A percentile compares a stretch with the other conserved stretches of the same genome.
Evolutionary conservation across 2,329 filamentous ascomycete genomes (phyloP).

Genomic region (Chalaropsis ovoidea): DNA sequence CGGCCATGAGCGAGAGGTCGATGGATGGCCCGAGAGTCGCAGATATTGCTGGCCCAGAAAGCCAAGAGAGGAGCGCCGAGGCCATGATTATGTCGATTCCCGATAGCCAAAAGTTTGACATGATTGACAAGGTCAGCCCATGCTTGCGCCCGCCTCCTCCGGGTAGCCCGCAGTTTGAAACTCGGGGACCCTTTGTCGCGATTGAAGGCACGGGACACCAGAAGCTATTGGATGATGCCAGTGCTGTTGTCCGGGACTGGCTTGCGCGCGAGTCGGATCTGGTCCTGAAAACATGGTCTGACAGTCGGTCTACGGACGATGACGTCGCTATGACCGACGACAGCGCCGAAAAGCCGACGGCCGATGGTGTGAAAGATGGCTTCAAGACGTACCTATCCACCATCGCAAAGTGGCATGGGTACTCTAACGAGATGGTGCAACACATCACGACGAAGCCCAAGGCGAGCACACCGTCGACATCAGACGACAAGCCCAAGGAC

Average conservation of each 20-base stretch:
- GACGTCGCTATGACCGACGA: slow-evolving; percentile 19
- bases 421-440: slow-evolving; percentile 57
- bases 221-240: slow-evolving; percentile 43
- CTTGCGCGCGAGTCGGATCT: slow-evolving; percentile 40
- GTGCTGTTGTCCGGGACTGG: slow-evolving; percentile 54
- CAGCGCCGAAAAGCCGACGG: slow-evolving; percentile 16
- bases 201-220: slow-evolving; percentile 65
- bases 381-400: slow-evolving; percentile 54
- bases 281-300: slow-evolving; percentile 38
- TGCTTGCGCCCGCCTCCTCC: slow-evolving; percentile 42
- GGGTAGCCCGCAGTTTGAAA: slow-evolving; percentile 32
- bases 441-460: slow-evolving; percentile 36
- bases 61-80: slow-evolving; percentile 8
- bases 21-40: slow-evolving; percentile 14
- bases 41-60: neutral
- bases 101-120: slow-evolving; percentile 63
- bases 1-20: slow-evolving; percentile 17
- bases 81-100: slow-evolving; percentile 67
- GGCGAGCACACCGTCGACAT: slow-evolving; percentile 20
- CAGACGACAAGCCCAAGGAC: slow-evolving; percentile 19
- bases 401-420: slow-evolving; percentile 64
- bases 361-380: slow-evolving; percentile 19
- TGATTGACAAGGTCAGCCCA: slow-evolving; percentile 66
- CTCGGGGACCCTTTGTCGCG: slow-evolving; percentile 69
- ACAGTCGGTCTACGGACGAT: slow-evolving; percentile 28